phyloP scores from a whole-genome alignment of 306 rosid species.

The Fragaria iinumae region DNA sequence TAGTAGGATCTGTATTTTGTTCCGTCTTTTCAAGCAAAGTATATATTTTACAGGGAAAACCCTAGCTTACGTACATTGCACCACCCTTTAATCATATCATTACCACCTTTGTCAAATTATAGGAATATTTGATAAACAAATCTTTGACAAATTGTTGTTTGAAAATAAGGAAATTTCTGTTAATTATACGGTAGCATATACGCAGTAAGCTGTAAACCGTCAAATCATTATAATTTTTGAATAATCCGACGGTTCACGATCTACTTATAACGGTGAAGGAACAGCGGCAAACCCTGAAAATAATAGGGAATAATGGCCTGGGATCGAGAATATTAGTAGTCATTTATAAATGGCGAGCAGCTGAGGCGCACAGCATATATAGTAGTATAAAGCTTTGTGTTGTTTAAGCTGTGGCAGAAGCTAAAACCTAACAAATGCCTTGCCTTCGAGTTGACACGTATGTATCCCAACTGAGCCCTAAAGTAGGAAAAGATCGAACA shows the following conservation, averaged over 20 bases:
- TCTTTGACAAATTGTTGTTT: not conserved
- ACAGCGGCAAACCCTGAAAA: too few relatives aligned
- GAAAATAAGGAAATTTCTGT: too few relatives aligned
- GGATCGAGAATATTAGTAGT: not conserved
- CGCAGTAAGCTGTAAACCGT: too few relatives aligned
- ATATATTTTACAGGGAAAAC: not conserved
- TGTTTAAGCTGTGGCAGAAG: not conserved
- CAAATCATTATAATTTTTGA: too few relatives aligned
- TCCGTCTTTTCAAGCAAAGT: not conserved
- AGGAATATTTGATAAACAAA: not conserved
- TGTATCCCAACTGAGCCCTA: not conserved
- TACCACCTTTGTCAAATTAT: not conserved
- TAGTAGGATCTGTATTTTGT: not conserved
- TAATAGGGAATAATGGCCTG: not conserved
- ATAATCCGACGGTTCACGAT: too few relatives aligned
- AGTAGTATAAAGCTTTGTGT: not conserved
- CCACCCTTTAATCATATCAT: not conserved
- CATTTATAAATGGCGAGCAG: conserved; percentile 3
- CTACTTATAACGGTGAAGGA: too few relatives aligned
- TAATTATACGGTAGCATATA: too few relatives aligned
- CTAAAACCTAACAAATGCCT: conserved; percentile 1
- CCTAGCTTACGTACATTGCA: not conserved
- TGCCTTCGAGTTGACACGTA: not conserved
- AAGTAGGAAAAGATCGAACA: not conserved
- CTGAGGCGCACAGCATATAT: not conserved